Conservation (phyloP, 169 alveolate genomes). For the Cryptosporidium viatorum region DNA sequence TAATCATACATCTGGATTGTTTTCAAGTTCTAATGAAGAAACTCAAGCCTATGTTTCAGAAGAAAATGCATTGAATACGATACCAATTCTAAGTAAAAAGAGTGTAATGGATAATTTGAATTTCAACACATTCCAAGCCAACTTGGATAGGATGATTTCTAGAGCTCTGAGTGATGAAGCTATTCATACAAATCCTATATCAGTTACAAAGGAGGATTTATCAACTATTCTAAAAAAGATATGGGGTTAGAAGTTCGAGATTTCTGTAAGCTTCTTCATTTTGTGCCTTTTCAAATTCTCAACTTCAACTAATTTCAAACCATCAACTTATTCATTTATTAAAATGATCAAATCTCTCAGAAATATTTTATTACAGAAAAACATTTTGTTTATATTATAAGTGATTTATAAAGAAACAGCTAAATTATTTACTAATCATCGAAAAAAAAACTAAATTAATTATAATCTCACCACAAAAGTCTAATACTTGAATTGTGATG, state of each 20-base stretch:
- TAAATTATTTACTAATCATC: too few relatives aligned
- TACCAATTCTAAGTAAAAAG: slow-evolving; percentile 25
- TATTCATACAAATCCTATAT: slow-evolving; percentile 49
- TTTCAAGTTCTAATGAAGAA: neutral
- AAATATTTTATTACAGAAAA: too few relatives aligned
- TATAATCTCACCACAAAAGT: too few relatives aligned
- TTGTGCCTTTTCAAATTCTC: neutral
- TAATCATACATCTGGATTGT: neutral
- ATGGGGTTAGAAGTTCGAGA: neutral
- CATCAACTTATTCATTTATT: too few relatives aligned
- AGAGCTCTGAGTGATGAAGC: slow-evolving; percentile 62
- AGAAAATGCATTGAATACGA: neutral
- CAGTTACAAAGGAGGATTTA: neutral
- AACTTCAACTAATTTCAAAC: neutral
- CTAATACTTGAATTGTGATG: too few relatives aligned
- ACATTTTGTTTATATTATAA: too few relatives aligned
- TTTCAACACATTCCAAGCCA: neutral
- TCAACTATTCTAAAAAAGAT: neutral
- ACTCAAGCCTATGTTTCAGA: neutral
- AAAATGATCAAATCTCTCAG: too few relatives aligned
- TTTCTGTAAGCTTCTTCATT: neutral
- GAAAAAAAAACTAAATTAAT: too few relatives aligned
- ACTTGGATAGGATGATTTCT: slow-evolving; percentile 37
- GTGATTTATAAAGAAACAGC: neutral
- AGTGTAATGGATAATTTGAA: slow-evolving; percentile 4